Percentiles rank a stretch among this genome's conserved stretches.
Conservation (phyloP, 305 asterid genomes). For the Caryopteris hybrid region DNA sequence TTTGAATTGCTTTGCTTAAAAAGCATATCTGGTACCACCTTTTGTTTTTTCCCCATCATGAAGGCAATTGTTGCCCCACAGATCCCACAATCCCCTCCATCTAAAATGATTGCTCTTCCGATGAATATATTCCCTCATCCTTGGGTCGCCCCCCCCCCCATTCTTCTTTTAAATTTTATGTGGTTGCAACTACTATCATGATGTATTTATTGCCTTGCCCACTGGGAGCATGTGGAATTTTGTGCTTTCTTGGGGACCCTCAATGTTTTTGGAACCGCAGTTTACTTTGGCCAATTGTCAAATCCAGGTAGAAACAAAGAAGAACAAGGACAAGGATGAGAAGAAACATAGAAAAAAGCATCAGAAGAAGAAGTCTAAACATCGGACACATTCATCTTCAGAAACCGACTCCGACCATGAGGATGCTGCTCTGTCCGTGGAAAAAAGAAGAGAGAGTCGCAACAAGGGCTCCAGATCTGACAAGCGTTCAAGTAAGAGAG, state of each 20-base stretch:
- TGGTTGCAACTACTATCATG: not conserved
- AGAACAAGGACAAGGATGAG: conserved; percentile 37
- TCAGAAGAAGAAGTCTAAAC: conserved; percentile 41
- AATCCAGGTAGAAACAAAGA: conserved; percentile 60
- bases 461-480: conserved; percentile 11
- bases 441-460: conserved; percentile 27
- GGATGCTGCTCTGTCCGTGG: conserved; percentile 21
- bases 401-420: conserved; percentile 42
- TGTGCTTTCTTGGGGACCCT: not conserved
- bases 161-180: not conserved
- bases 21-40: not conserved
- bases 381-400: conserved; percentile 38
- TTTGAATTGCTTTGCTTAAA: not conserved
- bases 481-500: conserved; percentile 16
- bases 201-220: not conserved
- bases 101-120: not conserved
- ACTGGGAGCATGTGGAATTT: not conserved
- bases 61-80: not conserved
- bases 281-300: conserved; percentile 12
- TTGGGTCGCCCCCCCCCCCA: not conserved
- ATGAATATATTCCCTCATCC: not conserved
- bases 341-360: conserved; percentile 45
- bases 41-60: not conserved
- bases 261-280: not conserved
- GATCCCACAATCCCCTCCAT: not conserved